Percentiles rank a stretch among this genome's conserved stretches.
Conservation (phyloP, 225 moss, liverwort and hornwort genomes). For the Marchantia paleacea region DNA sequence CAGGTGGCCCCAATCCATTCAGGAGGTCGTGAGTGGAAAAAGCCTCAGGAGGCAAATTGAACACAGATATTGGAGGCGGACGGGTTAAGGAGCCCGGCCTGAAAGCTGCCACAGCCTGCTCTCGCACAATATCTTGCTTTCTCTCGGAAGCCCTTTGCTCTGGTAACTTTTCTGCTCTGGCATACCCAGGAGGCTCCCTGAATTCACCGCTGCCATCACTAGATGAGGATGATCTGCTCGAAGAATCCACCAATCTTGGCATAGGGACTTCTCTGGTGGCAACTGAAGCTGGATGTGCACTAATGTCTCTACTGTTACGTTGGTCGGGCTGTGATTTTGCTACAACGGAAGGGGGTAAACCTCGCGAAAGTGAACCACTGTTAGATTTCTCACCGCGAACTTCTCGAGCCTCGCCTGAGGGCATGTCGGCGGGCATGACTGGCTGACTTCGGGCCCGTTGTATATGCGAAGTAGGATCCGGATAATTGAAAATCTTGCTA, state of each 20-base stretch:
- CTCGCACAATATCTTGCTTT: neutral
- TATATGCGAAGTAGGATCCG: neutral
- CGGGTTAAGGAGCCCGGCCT: neutral
- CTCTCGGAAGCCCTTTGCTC: neutral
- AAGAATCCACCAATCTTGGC: neutral
- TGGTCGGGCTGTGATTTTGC: neutral
- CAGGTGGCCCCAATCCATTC: slow-evolving; percentile 24
- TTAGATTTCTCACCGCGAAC: neutral
- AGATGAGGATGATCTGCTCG: slow-evolving; percentile 6
- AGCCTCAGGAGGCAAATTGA: neutral
- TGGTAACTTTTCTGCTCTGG: neutral
- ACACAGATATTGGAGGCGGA: slow-evolving; percentile 19
- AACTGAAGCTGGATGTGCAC: neutral
- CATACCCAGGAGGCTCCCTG: neutral
- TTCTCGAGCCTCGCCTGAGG: neutral
- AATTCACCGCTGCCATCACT: slow-evolving; percentile 17
- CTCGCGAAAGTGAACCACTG: neutral
- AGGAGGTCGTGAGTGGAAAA: slow-evolving; percentile 33
- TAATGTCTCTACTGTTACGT: neutral
- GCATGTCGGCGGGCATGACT: neutral
- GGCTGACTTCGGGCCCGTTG: slow-evolving; percentile 20
- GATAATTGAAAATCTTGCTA: neutral
- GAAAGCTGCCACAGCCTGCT: neutral
- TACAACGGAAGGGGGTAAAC: neutral
- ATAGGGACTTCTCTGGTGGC: neutral